Conservation (phyloP, 805 yeast species). For the Candida stauntonica region DNA sequence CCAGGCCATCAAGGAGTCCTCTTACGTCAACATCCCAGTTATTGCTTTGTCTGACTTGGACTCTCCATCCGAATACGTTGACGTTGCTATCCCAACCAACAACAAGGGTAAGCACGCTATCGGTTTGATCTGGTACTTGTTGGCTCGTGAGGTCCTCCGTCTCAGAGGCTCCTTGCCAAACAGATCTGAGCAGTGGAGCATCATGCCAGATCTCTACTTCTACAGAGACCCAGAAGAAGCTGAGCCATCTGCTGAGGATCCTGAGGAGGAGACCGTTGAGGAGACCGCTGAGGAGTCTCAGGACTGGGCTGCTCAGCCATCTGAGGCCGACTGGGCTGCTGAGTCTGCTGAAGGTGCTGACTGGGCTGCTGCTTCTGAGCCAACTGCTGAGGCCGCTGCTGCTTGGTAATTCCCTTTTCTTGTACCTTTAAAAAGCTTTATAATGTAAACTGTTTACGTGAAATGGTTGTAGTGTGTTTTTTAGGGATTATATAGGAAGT, state of each 20-base stretch:
- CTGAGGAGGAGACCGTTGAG: conserved; percentile 48
- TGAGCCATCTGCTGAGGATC: conserved; percentile 68
- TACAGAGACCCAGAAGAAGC: conserved; percentile 99
- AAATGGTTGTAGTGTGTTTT: no score
- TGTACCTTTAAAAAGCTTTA: conserved; percentile 12
- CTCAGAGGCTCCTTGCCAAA: conserved; percentile 95
- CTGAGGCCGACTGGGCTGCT: conserved; percentile 77
- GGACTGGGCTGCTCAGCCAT: conserved; percentile 67
- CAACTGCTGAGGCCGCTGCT: conserved; percentile 28
- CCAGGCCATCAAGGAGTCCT: conserved; percentile 99
- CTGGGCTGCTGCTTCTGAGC: conserved; percentile 46
- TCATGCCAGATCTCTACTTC: conserved; percentile 99
- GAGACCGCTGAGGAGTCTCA: conserved; percentile 52
- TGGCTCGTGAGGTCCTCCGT: conserved; percentile 99
- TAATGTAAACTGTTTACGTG: conserved; percentile 1
- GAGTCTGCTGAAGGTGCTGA: conserved; percentile 59
- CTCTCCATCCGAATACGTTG: conserved; percentile 98
- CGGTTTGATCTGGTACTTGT: conserved; percentile 99
- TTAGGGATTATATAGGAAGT: no score
- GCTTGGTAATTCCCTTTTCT: conserved; percentile 25
- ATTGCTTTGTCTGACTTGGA: conserved; percentile 98
- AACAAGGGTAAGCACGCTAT: conserved; percentile 99
- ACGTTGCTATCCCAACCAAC: conserved; percentile 99
- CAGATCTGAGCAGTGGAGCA: conserved; percentile 97
- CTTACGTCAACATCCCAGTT: conserved; percentile 99